phyloP scores from a whole-genome alignment of 148 eudicot genomes.

The Heliosperma pusillum region DNA sequence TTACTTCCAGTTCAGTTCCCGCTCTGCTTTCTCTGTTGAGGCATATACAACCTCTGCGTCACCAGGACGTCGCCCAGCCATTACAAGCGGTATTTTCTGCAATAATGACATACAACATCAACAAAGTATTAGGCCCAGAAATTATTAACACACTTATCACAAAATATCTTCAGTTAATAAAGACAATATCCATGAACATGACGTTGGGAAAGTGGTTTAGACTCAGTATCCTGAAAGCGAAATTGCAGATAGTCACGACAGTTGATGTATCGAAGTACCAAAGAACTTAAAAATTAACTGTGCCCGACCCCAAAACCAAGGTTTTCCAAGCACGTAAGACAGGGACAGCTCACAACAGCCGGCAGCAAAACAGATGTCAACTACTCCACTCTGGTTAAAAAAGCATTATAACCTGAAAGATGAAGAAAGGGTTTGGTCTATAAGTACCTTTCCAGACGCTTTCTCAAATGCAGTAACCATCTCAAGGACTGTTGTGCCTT shows the following conservation, averaged over 20 bases:
- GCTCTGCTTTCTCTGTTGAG: slow-evolving; percentile 81
- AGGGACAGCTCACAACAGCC: neutral
- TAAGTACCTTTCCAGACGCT: slow-evolving; percentile 87
- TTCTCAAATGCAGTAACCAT: slow-evolving; percentile 98
- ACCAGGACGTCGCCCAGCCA: slow-evolving; percentile 85
- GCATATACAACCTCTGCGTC: slow-evolving; percentile 93
- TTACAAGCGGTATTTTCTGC: slow-evolving; percentile 79
- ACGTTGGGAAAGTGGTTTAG: too few species aligned
- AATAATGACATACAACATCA: neutral
- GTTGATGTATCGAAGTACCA: neutral
- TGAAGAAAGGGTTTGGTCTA: slow-evolving; percentile 11
- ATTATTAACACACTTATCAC: neutral
- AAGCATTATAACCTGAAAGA: neutral
- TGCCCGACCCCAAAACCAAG: neutral
- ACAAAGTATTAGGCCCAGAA: neutral
- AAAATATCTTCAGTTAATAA: neutral
- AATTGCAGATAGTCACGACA: neutral
- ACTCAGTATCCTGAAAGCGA: neutral
- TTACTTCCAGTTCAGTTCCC: slow-evolving; percentile 91
- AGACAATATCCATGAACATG: neutral
- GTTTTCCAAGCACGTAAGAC: neutral
- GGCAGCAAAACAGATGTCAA: neutral
- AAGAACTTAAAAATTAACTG: neutral
- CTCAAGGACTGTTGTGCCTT: slow-evolving; percentile 90
- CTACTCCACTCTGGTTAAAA: neutral